These are phyloP conservation scores for Boechera divaricarpa DNA, from an alignment of 345 rosid species.

Conservation along the genomic window DNA sequence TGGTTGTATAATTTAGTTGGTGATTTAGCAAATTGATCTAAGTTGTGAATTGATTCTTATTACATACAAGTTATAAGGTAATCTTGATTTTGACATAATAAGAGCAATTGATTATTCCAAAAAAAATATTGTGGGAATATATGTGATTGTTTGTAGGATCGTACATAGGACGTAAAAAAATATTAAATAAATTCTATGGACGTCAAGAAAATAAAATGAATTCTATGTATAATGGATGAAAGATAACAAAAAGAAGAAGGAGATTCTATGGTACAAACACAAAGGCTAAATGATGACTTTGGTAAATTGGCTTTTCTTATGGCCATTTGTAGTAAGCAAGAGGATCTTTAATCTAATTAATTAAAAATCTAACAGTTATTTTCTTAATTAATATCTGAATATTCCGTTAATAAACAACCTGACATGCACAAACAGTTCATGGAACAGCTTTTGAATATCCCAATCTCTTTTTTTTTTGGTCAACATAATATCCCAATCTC, in stretches of 20 bases:
- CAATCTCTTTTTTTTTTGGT: neutral
- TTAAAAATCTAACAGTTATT: neutral
- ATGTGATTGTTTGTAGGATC: neutral
- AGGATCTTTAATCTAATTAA: constrained; percentile 42
- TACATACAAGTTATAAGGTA: neutral
- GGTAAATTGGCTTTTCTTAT: constrained; percentile 43
- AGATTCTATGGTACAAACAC: constrained; percentile 41
- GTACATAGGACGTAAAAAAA: neutral
- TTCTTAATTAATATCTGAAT: constrained; percentile 3
- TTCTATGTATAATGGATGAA: constrained; percentile 7
- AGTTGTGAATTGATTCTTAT: neutral
- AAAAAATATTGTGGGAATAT: neutral
- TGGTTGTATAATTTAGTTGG: neutral
- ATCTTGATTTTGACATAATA: neutral
- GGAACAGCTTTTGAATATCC: constrained; percentile 36
- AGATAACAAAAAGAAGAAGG: constrained; percentile 5
- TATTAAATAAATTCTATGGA: neutral
- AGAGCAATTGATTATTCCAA: neutral
- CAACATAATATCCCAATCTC: too few relatives aligned
- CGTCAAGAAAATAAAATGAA: neutral
- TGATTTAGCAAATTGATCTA: neutral
- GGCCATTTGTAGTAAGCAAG: constrained; percentile 41
- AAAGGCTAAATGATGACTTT: constrained; percentile 43
- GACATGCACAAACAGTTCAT: constrained; percentile 44
- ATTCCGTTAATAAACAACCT: constrained; percentile 39